phyloP scores from a whole-genome alignment of 345 rosid genomes.

The Clausena lansium region DNA sequence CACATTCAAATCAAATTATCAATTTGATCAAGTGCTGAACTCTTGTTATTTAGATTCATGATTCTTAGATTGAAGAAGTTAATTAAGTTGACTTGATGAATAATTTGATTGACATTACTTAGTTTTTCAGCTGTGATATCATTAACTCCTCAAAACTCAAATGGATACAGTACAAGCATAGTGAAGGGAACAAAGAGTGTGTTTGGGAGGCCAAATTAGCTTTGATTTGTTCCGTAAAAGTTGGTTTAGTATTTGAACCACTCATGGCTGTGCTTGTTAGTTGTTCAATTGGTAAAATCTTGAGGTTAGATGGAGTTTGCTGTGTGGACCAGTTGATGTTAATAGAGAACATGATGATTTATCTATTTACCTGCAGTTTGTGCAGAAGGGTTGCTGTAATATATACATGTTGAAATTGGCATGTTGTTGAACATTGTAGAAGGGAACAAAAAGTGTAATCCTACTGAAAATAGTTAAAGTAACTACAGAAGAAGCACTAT shows the following conservation, averaged over 20 bases:
- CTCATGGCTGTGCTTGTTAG: too few species aligned
- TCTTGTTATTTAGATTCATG: not conserved
- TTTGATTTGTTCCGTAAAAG: not conserved
- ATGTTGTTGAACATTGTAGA: not conserved
- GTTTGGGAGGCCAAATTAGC: not conserved
- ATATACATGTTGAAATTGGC: not conserved
- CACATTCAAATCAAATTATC: not conserved
- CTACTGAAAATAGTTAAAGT: not conserved
- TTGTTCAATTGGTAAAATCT: not conserved
- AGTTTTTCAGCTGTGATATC: not conserved
- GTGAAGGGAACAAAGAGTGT: not conserved
- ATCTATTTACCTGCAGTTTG: too few species aligned
- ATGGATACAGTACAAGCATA: not conserved
- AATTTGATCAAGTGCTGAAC: not conserved
- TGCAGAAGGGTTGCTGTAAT: not conserved
- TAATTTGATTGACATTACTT: not conserved
- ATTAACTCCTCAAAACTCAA: constrained; percentile 1
- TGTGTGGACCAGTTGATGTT: not conserved
- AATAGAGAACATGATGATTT: too few species aligned
- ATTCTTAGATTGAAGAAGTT: not conserved
- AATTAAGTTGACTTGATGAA: not conserved
- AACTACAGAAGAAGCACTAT: not conserved
- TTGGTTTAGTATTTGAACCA: not conserved
- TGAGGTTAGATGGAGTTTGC: not conserved
- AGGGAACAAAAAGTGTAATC: not conserved